Base-by-base conservation (phyloP, 345 rosid species). In the Gossypium herbaceum region DNA sequence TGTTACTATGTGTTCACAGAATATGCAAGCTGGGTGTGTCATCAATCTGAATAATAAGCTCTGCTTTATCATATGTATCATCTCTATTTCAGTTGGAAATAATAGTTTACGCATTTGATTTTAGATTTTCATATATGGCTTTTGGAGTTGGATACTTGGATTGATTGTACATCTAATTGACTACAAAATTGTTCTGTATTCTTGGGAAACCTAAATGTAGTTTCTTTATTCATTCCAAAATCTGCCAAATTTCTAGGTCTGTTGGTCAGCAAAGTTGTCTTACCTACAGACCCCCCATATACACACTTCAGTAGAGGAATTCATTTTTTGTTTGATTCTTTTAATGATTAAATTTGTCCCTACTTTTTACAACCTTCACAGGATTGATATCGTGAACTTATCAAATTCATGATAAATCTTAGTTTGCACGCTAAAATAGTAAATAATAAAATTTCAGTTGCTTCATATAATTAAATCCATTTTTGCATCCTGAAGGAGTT, bases 1-100 rank as follows among this genome's bases (percentile, higher is more conserved):
- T 58, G 69, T 73, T 66, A 68, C 6, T 61, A 44, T 58, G 34
- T 58, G 19, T 61, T 54, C 52, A 41, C n/a, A 54, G 64, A 74
- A 52, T 52, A 19, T 4, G 59, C 43, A 63, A 63, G 19, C 51
- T 67, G 19, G 47, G 54, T 34, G 34, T 34, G 48, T 62, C 56
- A 73, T 9, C 20, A 19, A 19, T 55, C 73, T 56, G 57, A 75
- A 71, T 41, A n/a, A 24, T 50, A 20, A 55, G 12, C 11, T 29
- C 52, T 64, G 4, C n/a, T 47, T 68, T 55, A 58, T 48, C 25
- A 43, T 72, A 56, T 61, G 2, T 73, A 13, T 72, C 24, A 15
- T 12, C 16, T 24, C 34, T 29, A n/a, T 54, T 64, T 69, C 43
- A 15, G 34, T 81, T 62, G 58, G 24, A 17, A 68, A 68, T 56